Conservation (phyloP, 805 yeast genomes). For the Candida montana region DNA sequence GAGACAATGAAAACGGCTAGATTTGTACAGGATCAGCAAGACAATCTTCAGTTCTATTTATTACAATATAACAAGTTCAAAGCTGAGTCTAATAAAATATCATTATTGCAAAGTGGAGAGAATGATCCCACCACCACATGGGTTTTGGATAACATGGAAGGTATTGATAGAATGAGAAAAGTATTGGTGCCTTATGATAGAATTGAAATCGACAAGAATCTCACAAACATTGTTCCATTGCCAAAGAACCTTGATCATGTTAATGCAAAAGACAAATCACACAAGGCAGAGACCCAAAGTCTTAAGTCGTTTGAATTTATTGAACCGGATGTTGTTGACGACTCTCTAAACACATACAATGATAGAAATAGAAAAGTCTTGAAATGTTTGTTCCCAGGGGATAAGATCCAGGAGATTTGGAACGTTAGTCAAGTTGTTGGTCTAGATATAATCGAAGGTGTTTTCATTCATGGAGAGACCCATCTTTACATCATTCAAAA, state of each 20-base stretch:
- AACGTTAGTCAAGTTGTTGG: conserved; percentile 75
- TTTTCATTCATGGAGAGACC: conserved; percentile 61
- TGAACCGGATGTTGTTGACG: conserved; percentile 34
- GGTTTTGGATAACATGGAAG: conserved; percentile 65
- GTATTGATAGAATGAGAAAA: conserved; percentile 60
- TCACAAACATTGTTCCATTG: conserved; percentile 39
- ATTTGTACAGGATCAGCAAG: conserved; percentile 59
- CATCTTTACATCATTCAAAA: conserved; percentile 66
- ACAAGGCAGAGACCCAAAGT: conserved; percentile 20
- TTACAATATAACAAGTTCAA: conserved; percentile 44
- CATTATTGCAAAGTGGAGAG: conserved; percentile 18
- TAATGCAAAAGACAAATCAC: conserved; percentile 9
- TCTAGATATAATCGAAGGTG: conserved; percentile 68
- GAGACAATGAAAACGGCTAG: conserved; percentile 49
- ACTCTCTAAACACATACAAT: conserved; percentile 33
- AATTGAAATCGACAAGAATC: conserved; percentile 37
- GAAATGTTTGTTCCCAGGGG: conserved; percentile 63
- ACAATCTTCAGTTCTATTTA: conserved; percentile 46
- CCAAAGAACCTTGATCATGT: conserved; percentile 18
- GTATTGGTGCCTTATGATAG: conserved; percentile 53
- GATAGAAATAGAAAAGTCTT: conserved; percentile 74
- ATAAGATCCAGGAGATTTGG: conserved; percentile 65
- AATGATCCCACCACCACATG: conserved; percentile 29
- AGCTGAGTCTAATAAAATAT: conserved; percentile 35
- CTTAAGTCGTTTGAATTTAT: conserved; percentile 39